Percentiles rank a stretch among this genome's conserved stretches.
Conservation (phyloP, 352 stramenopile genomes). For the Globisporangium cederbergense region DNA sequence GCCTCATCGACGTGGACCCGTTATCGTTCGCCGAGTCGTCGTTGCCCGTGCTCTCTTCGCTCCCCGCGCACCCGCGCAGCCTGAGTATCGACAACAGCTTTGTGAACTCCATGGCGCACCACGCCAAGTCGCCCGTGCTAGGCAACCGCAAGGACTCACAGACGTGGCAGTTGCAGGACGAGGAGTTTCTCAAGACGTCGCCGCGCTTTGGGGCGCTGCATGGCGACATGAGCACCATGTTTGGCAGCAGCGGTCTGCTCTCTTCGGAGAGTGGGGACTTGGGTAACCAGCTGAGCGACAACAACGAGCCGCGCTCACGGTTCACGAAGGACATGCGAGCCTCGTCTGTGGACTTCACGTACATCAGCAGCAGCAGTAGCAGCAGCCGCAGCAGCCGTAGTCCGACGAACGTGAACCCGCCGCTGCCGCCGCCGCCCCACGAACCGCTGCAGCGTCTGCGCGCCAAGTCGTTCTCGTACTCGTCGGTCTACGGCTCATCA, state of each 20-base stretch:
- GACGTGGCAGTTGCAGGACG: constrained; percentile 69
- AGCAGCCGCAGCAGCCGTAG: constrained; percentile 13
- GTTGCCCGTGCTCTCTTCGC: constrained; percentile 40
- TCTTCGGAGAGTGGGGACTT: constrained; percentile 10
- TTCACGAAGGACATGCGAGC: constrained; percentile 67
- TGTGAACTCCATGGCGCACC: constrained; percentile 23
- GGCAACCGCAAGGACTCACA: constrained; percentile 55
- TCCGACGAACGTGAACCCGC: constrained; percentile 49
- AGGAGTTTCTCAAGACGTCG: constrained; percentile 55
- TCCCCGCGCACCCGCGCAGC: constrained; percentile 36
- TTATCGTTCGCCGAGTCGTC: constrained; percentile 43
- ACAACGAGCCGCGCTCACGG: constrained; percentile 14
- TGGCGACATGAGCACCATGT: constrained; percentile 11
- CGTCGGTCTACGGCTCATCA: constrained; percentile 44
- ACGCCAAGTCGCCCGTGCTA: constrained; percentile 60
- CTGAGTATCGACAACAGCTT: constrained; percentile 44
- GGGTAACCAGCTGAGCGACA: constrained; percentile 18
- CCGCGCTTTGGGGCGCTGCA: constrained; percentile 39
- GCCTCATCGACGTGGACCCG: constrained; percentile 29
- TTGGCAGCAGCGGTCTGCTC: constrained; percentile 8
- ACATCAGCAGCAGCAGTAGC: constrained; percentile 24
- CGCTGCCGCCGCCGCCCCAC: constrained; percentile 50
- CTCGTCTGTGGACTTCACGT: constrained; percentile 77
- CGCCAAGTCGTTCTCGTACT: constrained; percentile 78
- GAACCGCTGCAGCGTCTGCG: constrained; percentile 68